A percentile compares a stretch with the other conserved stretches of the same genome.
Conservation (phyloP, 257 asterid genomes). For the Craterostigma plantagineum region DNA sequence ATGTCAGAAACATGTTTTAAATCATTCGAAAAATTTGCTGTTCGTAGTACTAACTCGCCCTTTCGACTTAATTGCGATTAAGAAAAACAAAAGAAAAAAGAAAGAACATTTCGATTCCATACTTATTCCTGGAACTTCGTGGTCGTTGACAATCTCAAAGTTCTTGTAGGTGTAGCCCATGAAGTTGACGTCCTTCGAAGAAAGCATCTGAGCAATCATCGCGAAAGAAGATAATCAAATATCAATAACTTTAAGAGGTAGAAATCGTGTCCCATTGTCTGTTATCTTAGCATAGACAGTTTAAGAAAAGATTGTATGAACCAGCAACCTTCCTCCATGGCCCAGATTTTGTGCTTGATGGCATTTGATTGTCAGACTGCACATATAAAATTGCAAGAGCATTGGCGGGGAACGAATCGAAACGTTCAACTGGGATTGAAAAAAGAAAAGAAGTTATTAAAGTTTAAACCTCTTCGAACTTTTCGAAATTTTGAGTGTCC, state of each 20-base stretch:
- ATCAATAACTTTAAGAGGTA: background rate
- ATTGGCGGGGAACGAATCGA: slow-evolving; percentile 7
- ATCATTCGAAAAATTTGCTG: background rate
- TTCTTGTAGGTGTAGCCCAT: slow-evolving; percentile 96
- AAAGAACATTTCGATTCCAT: background rate
- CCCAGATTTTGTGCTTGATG: slow-evolving; percentile 65
- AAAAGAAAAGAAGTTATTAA: slow-evolving; percentile 5
- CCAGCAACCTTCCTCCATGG: slow-evolving; percentile 99
- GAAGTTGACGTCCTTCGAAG: slow-evolving; percentile 93
- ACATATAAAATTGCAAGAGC: slow-evolving; percentile 10
- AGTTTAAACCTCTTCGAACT: slow-evolving; percentile 72
- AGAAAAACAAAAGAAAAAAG: background rate
- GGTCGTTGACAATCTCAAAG: slow-evolving; percentile 32
- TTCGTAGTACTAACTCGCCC: no score
- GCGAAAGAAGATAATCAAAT: background rate
- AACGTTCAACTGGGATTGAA: slow-evolving; percentile 7
- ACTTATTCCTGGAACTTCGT: slow-evolving; percentile 7
- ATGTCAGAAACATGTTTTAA: background rate
- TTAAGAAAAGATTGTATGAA: background rate
- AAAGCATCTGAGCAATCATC: slow-evolving; percentile 68
- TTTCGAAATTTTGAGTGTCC: slow-evolving; percentile 96
- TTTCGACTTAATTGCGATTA: no score
- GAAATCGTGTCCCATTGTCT: background rate
- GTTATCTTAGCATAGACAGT: background rate
- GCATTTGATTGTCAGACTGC: slow-evolving; percentile 57